Base-by-base conservation (phyloP, 495 filamentous ascomycete species). In the Penicillium cinerascens region DNA sequence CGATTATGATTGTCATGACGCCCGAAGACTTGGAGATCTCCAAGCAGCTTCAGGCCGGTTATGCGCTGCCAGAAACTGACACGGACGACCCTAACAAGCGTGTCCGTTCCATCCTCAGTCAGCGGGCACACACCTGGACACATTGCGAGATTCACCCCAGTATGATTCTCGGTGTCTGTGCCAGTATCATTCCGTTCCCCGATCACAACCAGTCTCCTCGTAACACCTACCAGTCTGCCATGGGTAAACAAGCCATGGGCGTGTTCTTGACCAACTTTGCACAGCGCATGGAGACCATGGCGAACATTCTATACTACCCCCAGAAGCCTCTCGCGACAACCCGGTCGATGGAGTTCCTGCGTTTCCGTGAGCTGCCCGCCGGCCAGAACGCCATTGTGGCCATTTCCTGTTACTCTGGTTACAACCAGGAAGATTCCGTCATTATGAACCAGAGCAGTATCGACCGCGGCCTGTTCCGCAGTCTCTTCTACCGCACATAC, bases 191-290 rank as follows among this genome's bases (percentile, higher is more conserved):
- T 76, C 93, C 93, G 0, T 99, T 97, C 82, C 93, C 93, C 5
- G 95, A 99, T 71, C 93, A 99, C 75, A 99, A 99, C 67, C 93
- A 91, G 82, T 96, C 91, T 51, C 93, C 93, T 54, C 82, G 95
- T 85, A 97, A 97, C 66, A 99, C 93, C 4, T 97, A 97, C 73
- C 95, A 99, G 65, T 96, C 93, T 60, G 93, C 93, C 63, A 99
- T 99, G 93, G 93, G 93, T 74, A 99, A 99, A 75, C 93, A 99
- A 79, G 93, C 93, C 43, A 99, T 99, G 95, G 93, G 93, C 61
- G 90, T 97, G 50, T 96, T 95, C 77, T 80, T 97, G 33, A 97
- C 95, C 11, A 99, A 97, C 64, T 97, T 91, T 64, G 81, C 87
- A 21, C 85, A 91, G 51, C 90, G 93, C 48, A 97, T 97, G 93